Base-by-base conservation (phyloP, 1,284 basidiomycete genomes). In the Puccinia brachypodii region DNA sequence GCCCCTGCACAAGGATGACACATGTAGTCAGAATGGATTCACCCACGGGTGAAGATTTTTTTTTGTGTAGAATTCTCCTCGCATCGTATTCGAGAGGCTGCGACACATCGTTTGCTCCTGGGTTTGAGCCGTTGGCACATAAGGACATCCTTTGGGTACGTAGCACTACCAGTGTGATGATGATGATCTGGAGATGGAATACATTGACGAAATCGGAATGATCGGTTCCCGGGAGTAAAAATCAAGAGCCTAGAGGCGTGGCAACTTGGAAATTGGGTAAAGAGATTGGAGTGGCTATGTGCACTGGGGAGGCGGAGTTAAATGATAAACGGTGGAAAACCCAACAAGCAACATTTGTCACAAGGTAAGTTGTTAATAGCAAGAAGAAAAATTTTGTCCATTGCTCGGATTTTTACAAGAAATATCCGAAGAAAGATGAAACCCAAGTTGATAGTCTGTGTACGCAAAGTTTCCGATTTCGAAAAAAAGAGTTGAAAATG, bases 1-100 rank as follows among this genome's bases (percentile, higher is more conserved):
- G 86, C 85, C 85, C 85, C 85, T 86, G 86, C 86, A 85, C 83
- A 85, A 85, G 84, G 84, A 85, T 85, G 85, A 85, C 85, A 85
- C 83, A 40, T 68, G 69, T 77, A 66, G 75, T 77, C 75, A 78
- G 47, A 78, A 78, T 78, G 66, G 66, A 58, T 56, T 71, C 66
- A 71, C 47, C 66, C 36, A 71, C 42, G 47, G 76, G 76, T 78
- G 76, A 78, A 78, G 76, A 78, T 78, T 78, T 78, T 78, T 78
- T 64, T 76, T 50, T 76, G n/a, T n/a, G n/a, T n/a, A n/a, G n/a
- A n/a, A n/a, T n/a, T n/a, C n/a, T n/a, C n/a, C n/a, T n/a, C n/a
- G n/a, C n/a, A n/a, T n/a, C n/a, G n/a, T n/a, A n/a, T n/a, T n/a
- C n/a, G n/a, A n/a, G n/a, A n/a, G n/a, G n/a, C n/a, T n/a, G n/a